Conservation (phyloP, 2,329 filamentous ascomycete species). For the Xylariaceae sp. region DNA sequence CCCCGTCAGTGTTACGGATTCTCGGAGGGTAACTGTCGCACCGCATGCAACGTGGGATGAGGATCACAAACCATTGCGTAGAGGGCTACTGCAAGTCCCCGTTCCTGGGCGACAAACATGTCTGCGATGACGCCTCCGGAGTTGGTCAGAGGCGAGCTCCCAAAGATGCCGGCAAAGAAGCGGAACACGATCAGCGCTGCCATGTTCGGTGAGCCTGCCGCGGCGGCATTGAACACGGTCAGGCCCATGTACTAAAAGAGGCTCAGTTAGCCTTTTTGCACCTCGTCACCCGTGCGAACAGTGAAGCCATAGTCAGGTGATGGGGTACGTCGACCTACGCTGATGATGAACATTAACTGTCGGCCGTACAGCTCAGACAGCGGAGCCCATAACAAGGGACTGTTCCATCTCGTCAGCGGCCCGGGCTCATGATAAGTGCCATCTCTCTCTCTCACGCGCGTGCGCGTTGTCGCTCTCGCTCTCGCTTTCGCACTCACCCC, state of each 20-base stretch:
- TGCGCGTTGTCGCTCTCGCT: slow-evolving; percentile 17
- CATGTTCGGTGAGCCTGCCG: slow-evolving; percentile 45
- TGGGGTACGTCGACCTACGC: slow-evolving; percentile 18
- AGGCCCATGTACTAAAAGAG: slow-evolving; percentile 44
- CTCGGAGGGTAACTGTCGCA: not conserved
- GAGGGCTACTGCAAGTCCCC: slow-evolving; percentile 51
- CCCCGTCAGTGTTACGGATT: slow-evolving; percentile 2
- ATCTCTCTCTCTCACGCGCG: not conserved
- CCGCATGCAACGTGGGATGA: not conserved
- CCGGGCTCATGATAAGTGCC: slow-evolving; percentile 44
- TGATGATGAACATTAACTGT: slow-evolving; percentile 46
- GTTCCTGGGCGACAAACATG: slow-evolving; percentile 42
- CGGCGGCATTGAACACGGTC: slow-evolving; percentile 50
- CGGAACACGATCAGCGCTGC: slow-evolving; percentile 49
- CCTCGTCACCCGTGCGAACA: too few species aligned
- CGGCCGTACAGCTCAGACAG: slow-evolving; percentile 54
- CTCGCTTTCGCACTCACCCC: slow-evolving; percentile 35
- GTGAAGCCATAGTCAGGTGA: not conserved
- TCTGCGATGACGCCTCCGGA: slow-evolving; percentile 53
- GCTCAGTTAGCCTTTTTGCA: too few species aligned
- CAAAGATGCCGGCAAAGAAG: slow-evolving; percentile 53
- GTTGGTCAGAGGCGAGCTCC: slow-evolving; percentile 48
- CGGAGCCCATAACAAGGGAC: slow-evolving; percentile 57
- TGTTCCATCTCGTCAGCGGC: slow-evolving; percentile 14
- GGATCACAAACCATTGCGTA: slow-evolving; percentile 43